Evolutionary conservation across 2,329 filamentous ascomycete genomes (phyloP).

Genomic region (Leptoxyphium fumago): DNA sequence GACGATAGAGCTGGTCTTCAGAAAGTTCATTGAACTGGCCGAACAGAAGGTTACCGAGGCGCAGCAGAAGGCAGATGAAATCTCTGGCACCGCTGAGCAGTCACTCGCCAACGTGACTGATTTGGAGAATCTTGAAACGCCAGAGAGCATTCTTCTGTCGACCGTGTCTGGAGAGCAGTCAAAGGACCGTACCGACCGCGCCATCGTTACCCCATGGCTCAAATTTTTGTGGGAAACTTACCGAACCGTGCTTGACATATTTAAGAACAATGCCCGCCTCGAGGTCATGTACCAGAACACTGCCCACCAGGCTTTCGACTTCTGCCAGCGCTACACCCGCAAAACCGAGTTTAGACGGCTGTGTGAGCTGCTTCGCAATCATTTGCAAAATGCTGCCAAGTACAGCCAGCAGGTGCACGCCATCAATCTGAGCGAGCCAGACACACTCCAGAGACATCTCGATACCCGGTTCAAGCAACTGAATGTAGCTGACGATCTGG

Average conservation of each 20-base stretch:
- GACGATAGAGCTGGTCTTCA: constrained; percentile 94
- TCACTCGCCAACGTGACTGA: constrained; percentile 73
- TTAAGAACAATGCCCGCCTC: constrained; percentile 95
- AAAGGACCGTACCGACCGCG: constrained; percentile 89
- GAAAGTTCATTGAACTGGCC: constrained; percentile 94
- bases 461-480: constrained; percentile 98
- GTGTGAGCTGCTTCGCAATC: constrained; percentile 94
- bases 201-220: constrained; percentile 96
- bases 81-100: constrained; percentile 69
- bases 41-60: constrained; percentile 92
- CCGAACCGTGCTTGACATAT: constrained; percentile 91
- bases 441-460: constrained; percentile 90
- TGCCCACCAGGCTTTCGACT: constrained; percentile 94
- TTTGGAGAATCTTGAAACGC: constrained; percentile 91
- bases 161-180: constrained; percentile 98
- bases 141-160: constrained; percentile 92
- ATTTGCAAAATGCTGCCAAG: constrained; percentile 97
- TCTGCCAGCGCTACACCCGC: constrained; percentile 93
- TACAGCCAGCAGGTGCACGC: constrained; percentile 99
- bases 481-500: constrained; percentile 93
- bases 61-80: constrained; percentile 88
- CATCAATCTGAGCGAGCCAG: constrained; percentile 95
- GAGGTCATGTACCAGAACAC: constrained; percentile 98
- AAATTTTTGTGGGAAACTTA: constrained; percentile 99
- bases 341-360: constrained; percentile 99